A percentile compares a stretch with the other conserved stretches of the same genome.
phyloP scores from a whole-genome alignment of 2,329 filamentous ascomycete genomes.

The Fusarium annulatum region DNA sequence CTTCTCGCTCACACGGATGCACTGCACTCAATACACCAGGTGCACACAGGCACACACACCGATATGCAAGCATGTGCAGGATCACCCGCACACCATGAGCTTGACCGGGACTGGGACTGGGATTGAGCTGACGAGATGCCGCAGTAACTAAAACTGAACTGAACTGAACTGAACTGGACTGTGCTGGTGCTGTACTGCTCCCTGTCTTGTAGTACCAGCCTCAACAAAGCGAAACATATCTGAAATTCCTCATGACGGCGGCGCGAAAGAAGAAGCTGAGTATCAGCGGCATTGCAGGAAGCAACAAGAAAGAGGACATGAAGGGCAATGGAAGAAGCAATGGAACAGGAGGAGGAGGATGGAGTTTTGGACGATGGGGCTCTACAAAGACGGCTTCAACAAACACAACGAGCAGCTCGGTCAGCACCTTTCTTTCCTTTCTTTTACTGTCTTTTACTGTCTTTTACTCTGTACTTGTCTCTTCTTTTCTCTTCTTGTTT shows the following conservation, averaged over 20 bases:
- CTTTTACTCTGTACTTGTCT: background rate
- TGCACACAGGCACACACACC: background rate
- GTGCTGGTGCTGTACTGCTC: background rate
- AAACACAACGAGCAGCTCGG: slow-evolving; percentile 11
- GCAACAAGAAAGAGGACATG: slow-evolving; percentile 31
- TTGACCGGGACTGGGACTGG: slow-evolving; percentile 2
- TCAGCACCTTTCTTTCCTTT: slow-evolving; percentile 1
- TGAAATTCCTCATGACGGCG: slow-evolving; percentile 17
- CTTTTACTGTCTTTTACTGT: background rate
- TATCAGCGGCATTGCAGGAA: slow-evolving; percentile 25
- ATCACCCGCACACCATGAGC: slow-evolving; percentile 7
- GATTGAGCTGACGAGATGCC: slow-evolving; percentile 19
- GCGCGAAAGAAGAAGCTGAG: slow-evolving; percentile 34
- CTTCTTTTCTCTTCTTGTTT: slow-evolving; percentile 1
- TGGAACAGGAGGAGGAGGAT: slow-evolving; percentile 23
- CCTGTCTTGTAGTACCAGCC: slow-evolving; percentile 2
- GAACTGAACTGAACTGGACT: background rate
- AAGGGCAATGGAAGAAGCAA: slow-evolving; percentile 20
- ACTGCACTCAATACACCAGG: background rate
- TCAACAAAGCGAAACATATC: background rate
- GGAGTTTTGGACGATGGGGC: slow-evolving; percentile 36
- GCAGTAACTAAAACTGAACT: background rate
- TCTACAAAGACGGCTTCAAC: slow-evolving; percentile 22
- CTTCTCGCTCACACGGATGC: background rate
- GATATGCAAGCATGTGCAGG: slow-evolving; percentile 14